A percentile compares a stretch with the other conserved stretches of the same genome.
Conservation (phyloP, 2,329 filamentous ascomycete genomes). For the Xylaria sp. region DNA sequence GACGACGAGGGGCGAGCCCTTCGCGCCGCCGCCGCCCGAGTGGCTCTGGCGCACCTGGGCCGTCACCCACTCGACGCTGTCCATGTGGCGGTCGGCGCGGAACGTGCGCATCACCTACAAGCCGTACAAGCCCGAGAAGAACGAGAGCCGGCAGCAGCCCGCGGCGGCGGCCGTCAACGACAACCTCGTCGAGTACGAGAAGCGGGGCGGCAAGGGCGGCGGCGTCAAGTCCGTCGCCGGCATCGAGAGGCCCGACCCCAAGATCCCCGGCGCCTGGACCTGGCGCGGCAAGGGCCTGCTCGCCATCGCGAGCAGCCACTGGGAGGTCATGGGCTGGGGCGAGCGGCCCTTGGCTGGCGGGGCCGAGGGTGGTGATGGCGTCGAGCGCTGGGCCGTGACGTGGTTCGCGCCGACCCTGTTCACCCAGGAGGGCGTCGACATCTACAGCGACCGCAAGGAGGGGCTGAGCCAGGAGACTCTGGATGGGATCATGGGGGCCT, state of each 20-base stretch:
- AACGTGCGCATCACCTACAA: conserved; percentile 82
- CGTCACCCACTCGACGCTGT: conserved; percentile 74
- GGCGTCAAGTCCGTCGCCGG: conserved; percentile 63
- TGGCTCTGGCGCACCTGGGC: conserved; percentile 71
- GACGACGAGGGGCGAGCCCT: conserved; percentile 30
- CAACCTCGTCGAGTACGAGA: conserved; percentile 68
- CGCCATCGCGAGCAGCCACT: conserved; percentile 71
- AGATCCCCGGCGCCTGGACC: conserved; percentile 57
- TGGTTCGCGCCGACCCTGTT: conserved; percentile 85
- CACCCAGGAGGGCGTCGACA: conserved; percentile 78
- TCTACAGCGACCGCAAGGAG: conserved; percentile 68
- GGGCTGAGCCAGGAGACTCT: conserved; percentile 63
- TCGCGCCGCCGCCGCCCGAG: conserved; percentile 52
- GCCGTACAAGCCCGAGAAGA: conserved; percentile 46
- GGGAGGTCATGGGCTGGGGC: conserved; percentile 82
- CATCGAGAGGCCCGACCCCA: conserved; percentile 56
- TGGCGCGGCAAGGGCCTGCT: conserved; percentile 81
- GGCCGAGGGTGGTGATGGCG: conserved; percentile 39
- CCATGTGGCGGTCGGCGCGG: conserved; percentile 79
- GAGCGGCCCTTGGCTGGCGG: conserved; percentile 45
- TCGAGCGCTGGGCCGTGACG: conserved; percentile 74
- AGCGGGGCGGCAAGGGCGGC: conserved; percentile 45
- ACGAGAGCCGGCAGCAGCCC: too few species aligned
- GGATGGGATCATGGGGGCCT: conserved; percentile 55
- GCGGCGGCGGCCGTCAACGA: conserved; percentile 56